Evolutionary conservation across 257 asterid species (phyloP).

Genomic region (Prunella vulgaris): DNA sequence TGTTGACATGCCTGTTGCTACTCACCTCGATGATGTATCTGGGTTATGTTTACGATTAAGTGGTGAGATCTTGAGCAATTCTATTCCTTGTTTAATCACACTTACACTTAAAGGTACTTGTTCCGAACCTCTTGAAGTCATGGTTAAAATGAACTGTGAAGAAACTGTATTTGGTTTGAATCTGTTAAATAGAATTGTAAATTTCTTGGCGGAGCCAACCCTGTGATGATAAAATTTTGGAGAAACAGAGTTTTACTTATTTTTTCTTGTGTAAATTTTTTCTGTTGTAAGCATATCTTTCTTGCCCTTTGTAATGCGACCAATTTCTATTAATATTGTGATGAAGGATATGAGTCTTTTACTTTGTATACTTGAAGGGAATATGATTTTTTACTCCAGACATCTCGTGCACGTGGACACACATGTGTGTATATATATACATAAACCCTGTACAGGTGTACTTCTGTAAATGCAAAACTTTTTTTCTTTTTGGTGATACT

Average conservation of each 20-base stretch:
- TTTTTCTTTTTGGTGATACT: not conserved
- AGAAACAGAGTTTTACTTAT: slow-evolving; percentile 18
- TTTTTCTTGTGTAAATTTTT: not conserved
- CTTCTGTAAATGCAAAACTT: slow-evolving; percentile 4
- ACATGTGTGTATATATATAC: not conserved
- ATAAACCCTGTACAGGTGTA: not conserved
- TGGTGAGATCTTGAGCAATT: slow-evolving; percentile 77
- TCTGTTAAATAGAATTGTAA: slow-evolving; percentile 79
- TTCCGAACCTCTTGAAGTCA: slow-evolving; percentile 62
- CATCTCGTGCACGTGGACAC: not conserved
- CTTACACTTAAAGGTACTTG: slow-evolving; percentile 73
- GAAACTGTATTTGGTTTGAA: slow-evolving; percentile 94
- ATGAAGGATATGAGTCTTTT: not conserved
- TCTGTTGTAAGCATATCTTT: slow-evolving; percentile 16
- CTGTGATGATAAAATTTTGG: slow-evolving; percentile 24
- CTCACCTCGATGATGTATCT: slow-evolving; percentile 70
- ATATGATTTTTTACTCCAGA: not conserved
- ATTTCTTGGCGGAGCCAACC: slow-evolving; percentile 62
- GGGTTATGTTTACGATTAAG: slow-evolving; percentile 79
- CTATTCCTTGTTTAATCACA: slow-evolving; percentile 68
- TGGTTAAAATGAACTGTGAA: slow-evolving; percentile 79
- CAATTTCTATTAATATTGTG: slow-evolving; percentile 3
- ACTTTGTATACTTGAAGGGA: not conserved
- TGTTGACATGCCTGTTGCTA: slow-evolving; percentile 89
- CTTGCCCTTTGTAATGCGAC: slow-evolving; percentile 16